Evolutionary conservation across 1,284 basidiomycete species (phyloP).

Genomic region (Rhodotorula sp.): DNA sequence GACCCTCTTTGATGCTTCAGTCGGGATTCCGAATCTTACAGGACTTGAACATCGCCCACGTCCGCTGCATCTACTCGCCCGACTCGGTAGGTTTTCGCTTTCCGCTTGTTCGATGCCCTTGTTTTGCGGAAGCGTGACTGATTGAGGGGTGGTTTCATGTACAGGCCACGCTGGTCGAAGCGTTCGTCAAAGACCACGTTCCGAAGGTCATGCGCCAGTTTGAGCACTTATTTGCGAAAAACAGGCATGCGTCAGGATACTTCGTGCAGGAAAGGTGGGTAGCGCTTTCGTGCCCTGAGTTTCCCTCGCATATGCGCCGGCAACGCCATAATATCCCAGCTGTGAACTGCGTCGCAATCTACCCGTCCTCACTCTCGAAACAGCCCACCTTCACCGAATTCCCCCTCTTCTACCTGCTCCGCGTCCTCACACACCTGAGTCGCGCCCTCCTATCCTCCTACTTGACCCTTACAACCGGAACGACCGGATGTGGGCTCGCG

Average conservation of each 20-base stretch:
- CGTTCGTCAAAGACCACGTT: not conserved
- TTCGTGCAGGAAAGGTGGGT: slow-evolving; percentile 8
- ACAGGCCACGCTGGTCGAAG: slow-evolving; percentile 2
- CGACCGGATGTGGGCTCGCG: not conserved
- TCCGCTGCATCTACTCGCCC: not conserved
- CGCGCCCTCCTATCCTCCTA: slow-evolving; percentile 4
- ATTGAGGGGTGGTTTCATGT: no score
- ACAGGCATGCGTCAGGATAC: not conserved
- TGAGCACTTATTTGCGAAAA: slow-evolving; percentile 8
- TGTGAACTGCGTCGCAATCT: no score
- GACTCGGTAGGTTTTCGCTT: no score
- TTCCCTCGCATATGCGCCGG: not conserved
- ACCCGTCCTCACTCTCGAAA: not conserved
- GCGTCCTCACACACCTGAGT: not conserved
- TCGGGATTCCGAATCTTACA: not conserved
- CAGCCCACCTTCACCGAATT: slow-evolving; percentile 25
- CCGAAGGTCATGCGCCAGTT: slow-evolving; percentile 11
- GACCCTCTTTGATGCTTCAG: no score
- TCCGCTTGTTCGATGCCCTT: no score
- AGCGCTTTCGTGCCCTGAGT: not conserved
- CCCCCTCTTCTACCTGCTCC: slow-evolving; percentile 19
- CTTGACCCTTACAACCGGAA: slow-evolving; percentile 3
- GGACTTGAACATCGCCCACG: slow-evolving; percentile 12
- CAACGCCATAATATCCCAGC: not conserved
- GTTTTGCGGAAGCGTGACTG: no score